Percentiles rank a stretch among this genome's conserved stretches.
Evolutionary conservation across 1,284 basidiomycete species (phyloP).

Genomic region (Dichomitus squalens): DNA sequence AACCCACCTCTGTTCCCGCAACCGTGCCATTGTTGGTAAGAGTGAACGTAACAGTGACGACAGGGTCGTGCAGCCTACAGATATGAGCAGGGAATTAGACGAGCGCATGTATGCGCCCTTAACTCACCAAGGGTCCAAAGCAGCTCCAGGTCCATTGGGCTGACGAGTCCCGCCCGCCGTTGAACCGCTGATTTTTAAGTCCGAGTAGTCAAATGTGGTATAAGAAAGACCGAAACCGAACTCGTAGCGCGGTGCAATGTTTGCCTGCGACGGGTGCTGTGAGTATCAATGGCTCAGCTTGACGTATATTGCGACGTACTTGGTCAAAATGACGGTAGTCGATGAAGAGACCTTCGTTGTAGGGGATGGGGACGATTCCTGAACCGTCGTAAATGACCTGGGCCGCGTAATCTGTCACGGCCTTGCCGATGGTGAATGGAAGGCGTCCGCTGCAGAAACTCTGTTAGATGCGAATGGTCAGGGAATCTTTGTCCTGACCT

Average conservation of each 20-base stretch:
- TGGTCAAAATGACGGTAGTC: slow-evolving; percentile 81
- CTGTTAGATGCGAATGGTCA: too few species aligned
- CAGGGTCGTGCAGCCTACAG: slow-evolving; percentile 37
- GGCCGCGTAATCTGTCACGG: slow-evolving; percentile 67
- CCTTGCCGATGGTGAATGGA: slow-evolving; percentile 74
- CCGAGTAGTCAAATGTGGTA: slow-evolving; percentile 42
- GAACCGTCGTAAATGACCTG: slow-evolving; percentile 45
- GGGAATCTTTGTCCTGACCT: not conserved
- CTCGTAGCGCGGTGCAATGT: slow-evolving; percentile 38
- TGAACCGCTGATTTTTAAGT: slow-evolving; percentile 31
- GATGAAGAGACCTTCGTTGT: slow-evolving; percentile 66
- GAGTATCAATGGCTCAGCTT: not conserved
- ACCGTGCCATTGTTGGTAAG: slow-evolving; percentile 38
- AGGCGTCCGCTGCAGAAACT: slow-evolving; percentile 60
- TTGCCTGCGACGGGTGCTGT: too few species aligned
- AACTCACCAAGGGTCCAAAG: slow-evolving; percentile 35
- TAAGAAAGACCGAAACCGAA: slow-evolving; percentile 48
- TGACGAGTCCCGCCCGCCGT: slow-evolving; percentile 31
- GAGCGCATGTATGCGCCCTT: too few species aligned
- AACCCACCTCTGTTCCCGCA: slow-evolving; percentile 42
- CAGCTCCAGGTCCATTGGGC: slow-evolving; percentile 29
- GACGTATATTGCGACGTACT: slow-evolving; percentile 38
- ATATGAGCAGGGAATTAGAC: too few species aligned
- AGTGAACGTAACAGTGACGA: slow-evolving; percentile 35
- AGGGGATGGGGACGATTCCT: slow-evolving; percentile 45